Conservation (phyloP, 768 basidiomycete genomes). For the Erythrobasidium yunnanense region DNA sequence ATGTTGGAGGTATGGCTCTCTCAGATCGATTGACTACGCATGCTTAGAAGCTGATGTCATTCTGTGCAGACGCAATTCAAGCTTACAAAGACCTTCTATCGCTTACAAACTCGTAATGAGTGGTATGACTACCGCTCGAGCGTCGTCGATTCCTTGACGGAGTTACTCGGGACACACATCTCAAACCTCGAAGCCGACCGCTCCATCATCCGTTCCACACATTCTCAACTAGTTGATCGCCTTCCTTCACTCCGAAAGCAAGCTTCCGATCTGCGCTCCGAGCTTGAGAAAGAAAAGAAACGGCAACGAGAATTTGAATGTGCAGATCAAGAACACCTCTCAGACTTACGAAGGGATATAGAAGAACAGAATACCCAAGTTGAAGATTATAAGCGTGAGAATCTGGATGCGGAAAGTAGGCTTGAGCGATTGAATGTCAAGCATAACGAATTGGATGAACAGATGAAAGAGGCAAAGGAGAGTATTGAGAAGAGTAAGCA, state of each 20-base stretch:
- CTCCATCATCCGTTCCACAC: conserved; percentile 15
- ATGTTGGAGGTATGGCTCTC: conserved; percentile 29
- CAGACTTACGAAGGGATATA: conserved; percentile 31
- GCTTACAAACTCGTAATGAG: conserved; percentile 29
- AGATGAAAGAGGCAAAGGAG: conserved; percentile 7
- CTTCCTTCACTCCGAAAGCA: conserved; percentile 31
- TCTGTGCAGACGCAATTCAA: conserved; percentile 34
- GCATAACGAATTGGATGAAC: conserved; percentile 26
- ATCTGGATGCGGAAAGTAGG: conserved; percentile 18
- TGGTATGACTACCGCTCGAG: conserved; percentile 33
- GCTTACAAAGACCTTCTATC: conserved; percentile 33
- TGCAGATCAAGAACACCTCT: conserved; percentile 31
- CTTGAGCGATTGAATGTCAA: conserved; percentile 24
- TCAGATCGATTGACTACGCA: neutral
- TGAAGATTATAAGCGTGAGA: conserved; percentile 24
- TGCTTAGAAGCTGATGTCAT: neutral
- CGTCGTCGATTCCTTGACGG: conserved; percentile 26
- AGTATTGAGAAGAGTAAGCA: conserved; percentile 10
- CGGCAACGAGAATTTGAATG: conserved; percentile 33
- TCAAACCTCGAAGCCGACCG: conserved; percentile 29
- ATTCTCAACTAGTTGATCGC: neutral
- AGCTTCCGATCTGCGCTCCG: conserved; percentile 26
- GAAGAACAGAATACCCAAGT: conserved; percentile 36
- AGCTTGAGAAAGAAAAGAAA: conserved; percentile 30
- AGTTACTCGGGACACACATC: conserved; percentile 32